phyloP scores from a whole-genome alignment of 495 filamentous ascomycete species.

The Aspergillus campestris region DNA sequence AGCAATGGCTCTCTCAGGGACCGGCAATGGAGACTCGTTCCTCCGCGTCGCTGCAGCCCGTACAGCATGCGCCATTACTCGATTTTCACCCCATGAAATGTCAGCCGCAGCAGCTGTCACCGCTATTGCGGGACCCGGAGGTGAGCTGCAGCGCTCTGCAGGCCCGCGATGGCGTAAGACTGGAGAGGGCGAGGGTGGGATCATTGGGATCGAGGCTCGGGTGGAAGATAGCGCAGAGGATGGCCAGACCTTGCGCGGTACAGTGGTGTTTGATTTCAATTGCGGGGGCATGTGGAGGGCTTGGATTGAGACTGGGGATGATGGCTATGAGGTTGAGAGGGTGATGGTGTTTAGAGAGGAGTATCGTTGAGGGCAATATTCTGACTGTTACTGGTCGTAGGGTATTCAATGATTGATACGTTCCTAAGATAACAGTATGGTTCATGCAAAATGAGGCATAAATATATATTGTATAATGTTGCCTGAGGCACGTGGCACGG shows the following conservation, averaged over 20 bases:
- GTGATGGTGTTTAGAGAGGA: constrained; percentile 57
- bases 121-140: constrained; percentile 58
- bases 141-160: constrained; percentile 69
- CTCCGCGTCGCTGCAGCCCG: constrained; percentile 63
- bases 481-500: no score
- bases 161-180: constrained; percentile 66
- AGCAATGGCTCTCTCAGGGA: constrained; percentile 70
- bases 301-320: constrained; percentile 62
- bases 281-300: constrained; percentile 87
- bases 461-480: neutral
- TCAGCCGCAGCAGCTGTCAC: constrained; percentile 43
- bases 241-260: constrained; percentile 36
- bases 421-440: constrained; percentile 3
- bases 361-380: constrained; percentile 21
- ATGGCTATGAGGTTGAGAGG: constrained; percentile 44
- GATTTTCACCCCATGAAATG: constrained; percentile 43
- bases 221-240: constrained; percentile 15
- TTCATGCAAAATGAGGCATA: constrained; percentile 5
- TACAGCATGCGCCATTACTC: constrained; percentile 62
- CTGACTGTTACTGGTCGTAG: no score
- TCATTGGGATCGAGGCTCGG: constrained; percentile 74
- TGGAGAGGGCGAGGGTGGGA: constrained; percentile 76
- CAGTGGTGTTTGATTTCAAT: constrained; percentile 70
- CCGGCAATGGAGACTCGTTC: constrained; percentile 88
- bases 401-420: constrained; percentile 1